Evolutionary conservation across 192 early-diverging fungal genomes (phyloP), one percentile per base, ranked within the genome.

Genomic region (Mortierella antarctica): DNA sequence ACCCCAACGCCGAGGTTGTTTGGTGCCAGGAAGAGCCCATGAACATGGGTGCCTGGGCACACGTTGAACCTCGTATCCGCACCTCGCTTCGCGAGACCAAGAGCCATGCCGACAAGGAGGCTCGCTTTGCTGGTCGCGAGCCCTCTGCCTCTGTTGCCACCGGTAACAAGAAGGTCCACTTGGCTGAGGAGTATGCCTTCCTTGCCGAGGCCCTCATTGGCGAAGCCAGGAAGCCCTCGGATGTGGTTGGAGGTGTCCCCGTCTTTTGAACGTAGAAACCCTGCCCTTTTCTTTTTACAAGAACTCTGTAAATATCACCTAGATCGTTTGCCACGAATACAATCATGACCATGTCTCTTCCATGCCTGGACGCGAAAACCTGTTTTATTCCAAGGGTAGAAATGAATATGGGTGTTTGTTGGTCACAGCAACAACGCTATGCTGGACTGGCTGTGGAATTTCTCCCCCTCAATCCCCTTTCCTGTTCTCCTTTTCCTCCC

Each of bases 11-110:
- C 65, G 93, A 96, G 81, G 86, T 97, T 81, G 90, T 97, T 20
- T 99, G 95, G 93, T 91, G 88, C 48, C 97, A 99, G 85, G 97
- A 99, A 86, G 97, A 99, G 85, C 92, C 94, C 12, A 86, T 96
- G 77, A 99, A 99, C 87, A 91, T 92, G 88, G 96, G 97, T 74
- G 90, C 92, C 48, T 99, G 96, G 95, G 79, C 86, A 7, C 95
- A 95, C 81, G 93, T 98, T 44, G 90, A 90, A 63, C 96, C 96
- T 15, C 89, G 97, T 42, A 88, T 99, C 72, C 87, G 90, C 73
- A 97, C 96, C 23, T 86, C 92, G 44, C 83, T 95, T 49, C 88
- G 89, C 70, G 71, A 95, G 67, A 93, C 95, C 47, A 72, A 90
- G 63, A 83, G 89, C 86, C 90, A 95, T 86, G 67, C 83, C 77